Percentiles rank a stretch among this genome's conserved stretches.
Conservation (phyloP, 805 yeast genomes). For the Hanseniaspora taiwanica region DNA sequence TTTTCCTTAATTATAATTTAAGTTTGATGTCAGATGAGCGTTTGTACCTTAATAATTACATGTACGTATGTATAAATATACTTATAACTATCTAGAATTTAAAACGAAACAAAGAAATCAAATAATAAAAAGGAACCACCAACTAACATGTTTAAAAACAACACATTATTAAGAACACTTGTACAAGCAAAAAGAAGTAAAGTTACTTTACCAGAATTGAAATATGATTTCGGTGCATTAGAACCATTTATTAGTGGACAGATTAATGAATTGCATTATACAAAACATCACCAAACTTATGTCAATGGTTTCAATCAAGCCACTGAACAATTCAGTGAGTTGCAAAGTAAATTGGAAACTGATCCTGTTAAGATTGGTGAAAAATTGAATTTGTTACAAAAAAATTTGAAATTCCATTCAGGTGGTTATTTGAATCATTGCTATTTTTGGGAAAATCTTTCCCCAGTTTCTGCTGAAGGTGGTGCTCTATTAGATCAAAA, state of each 20-base stretch:
- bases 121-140: background rate
- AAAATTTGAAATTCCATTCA: slow-evolving; percentile 77
- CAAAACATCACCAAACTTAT: slow-evolving; percentile 86
- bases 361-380: slow-evolving; percentile 37
- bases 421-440: slow-evolving; percentile 85
- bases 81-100: background rate
- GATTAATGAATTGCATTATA: slow-evolving; percentile 77
- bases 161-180: too few relatives aligned
- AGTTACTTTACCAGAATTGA: slow-evolving; percentile 67
- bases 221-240: slow-evolving; percentile 71
- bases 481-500: slow-evolving; percentile 50
- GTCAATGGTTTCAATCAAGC: slow-evolving; percentile 77
- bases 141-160: slow-evolving; percentile 3
- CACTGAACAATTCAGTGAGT: slow-evolving; percentile 57
- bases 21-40: too few relatives aligned
- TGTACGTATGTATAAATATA: too few relatives aligned
- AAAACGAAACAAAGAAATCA: background rate
- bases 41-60: too few relatives aligned
- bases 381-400: slow-evolving; percentile 37
- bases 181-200: slow-evolving; percentile 44
- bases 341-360: slow-evolving; percentile 44
- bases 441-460: slow-evolving; percentile 77
- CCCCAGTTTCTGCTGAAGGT: slow-evolving; percentile 57
- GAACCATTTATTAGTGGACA: slow-evolving; percentile 81
- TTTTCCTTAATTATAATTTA: too few relatives aligned